Base-by-base conservation (phyloP, 768 basidiomycete genomes). In the Lactarius hengduanensis region DNA sequence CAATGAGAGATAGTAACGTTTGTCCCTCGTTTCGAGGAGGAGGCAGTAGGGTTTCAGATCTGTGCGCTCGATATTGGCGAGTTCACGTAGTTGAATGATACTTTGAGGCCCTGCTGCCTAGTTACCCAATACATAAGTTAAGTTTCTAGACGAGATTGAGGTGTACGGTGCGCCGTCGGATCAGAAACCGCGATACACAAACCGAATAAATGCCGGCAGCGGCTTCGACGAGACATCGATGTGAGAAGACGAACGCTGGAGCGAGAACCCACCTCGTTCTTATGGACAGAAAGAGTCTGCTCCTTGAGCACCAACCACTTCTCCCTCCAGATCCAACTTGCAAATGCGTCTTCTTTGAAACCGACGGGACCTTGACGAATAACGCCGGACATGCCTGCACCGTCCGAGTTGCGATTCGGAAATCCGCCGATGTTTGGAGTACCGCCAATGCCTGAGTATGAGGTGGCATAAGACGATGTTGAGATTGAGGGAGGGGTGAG, bases 11-110 rank as follows among this genome's bases (percentile, higher is more conserved):
- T 84, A 90, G 73, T 86, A 89, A 45, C 89, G 86, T 75, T 90
- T 92, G 64, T 94, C 90, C 72, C 88, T 91, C 5, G 90, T 88
- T 72, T 95, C 93, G 26, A 99, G 77, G 18, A 94, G 79, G 0
- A 99, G 80, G 73, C 96, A 98, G 74, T 96, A 98, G 0, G 95
- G 94, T 75, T 97, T 97, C 71, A 94, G 78, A 75, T 99, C 96
- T 59, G 90, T 94, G 15, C 96, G 88, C 74, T 96, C 93, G 72
- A 98, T 88, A 72, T 89, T 91, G 34, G 88, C 78, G 69, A 99
- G 89, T 69, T 96, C 94, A 36, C 83, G 81, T 26, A 96, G 81
- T 59, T 78, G 74, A 70, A 96, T 86, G 64, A 83, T 71, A 57
- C 78, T 84, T 72, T 92, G 90, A 54, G 81, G 78, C 8, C 82